Evolutionary conservation across 2,329 filamentous ascomycete genomes (phyloP).

Genomic region (Aaosphaeria pasadenensis): DNA sequence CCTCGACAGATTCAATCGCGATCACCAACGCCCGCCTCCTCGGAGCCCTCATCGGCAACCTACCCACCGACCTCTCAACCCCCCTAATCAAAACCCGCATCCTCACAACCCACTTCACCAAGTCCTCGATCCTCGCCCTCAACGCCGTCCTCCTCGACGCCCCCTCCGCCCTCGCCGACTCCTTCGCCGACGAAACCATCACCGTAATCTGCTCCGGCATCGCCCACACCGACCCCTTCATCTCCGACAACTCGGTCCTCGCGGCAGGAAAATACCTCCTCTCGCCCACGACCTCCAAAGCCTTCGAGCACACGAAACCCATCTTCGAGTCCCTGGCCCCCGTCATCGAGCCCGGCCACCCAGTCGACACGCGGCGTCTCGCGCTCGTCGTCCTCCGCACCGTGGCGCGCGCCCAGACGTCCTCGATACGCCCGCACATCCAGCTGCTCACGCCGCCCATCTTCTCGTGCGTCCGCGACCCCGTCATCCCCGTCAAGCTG

Average conservation of each 20-base stretch:
- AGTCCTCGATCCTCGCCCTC: slow-evolving; percentile 77
- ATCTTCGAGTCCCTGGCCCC: slow-evolving; percentile 76
- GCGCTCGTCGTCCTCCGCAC: slow-evolving; percentile 86
- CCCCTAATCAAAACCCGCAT: slow-evolving; percentile 67
- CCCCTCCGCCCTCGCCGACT: slow-evolving; percentile 64
- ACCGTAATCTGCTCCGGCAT: slow-evolving; percentile 79
- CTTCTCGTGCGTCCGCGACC: slow-evolving; percentile 86
- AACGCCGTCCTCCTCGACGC: slow-evolving; percentile 88
- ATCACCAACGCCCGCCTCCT: slow-evolving; percentile 89
- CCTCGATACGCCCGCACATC: slow-evolving; percentile 79
- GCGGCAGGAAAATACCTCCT: slow-evolving; percentile 90
- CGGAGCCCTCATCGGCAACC: slow-evolving; percentile 83
- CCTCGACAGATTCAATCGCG: slow-evolving; percentile 60
- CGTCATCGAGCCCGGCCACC: slow-evolving; percentile 72
- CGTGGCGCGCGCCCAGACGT: slow-evolving; percentile 72
- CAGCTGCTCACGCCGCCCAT: slow-evolving; percentile 75
- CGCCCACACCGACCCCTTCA: slow-evolving; percentile 66
- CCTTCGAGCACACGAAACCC: slow-evolving; percentile 73
- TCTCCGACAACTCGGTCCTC: slow-evolving; percentile 84
- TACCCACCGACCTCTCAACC: slow-evolving; percentile 68
- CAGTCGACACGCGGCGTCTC: slow-evolving; percentile 80
- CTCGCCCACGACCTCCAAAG: slow-evolving; percentile 59
- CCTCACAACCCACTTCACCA: slow-evolving; percentile 71
- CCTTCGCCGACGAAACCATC: slow-evolving; percentile 70
- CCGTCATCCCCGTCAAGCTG: slow-evolving; percentile 91